Percentiles rank a stretch among this genome's conserved stretches.
phyloP scores from a whole-genome alignment of 129 eudicot species.

The carrot (Daucus carota) region DH1_v3.0 NC_030381.2:27956001-27956500 shows the following conservation, averaged over 20 bases:
- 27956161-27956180: too few relatives aligned
- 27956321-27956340: neutral
- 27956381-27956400: conserved; percentile 1
- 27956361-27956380: neutral
- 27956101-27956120: too few relatives aligned
- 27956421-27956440: neutral
- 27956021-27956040: too few relatives aligned
- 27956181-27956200: too few relatives aligned
- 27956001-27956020: too few relatives aligned
- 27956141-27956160: too few relatives aligned
- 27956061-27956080: too few relatives aligned
- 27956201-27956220: too few relatives aligned
- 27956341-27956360: neutral
- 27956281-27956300: neutral
- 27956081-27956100: too few relatives aligned
- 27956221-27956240: neutral
- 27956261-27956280: neutral
- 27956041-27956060: too few relatives aligned
- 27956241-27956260: neutral
- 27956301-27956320: neutral
- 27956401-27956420: neutral
- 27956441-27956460: neutral
- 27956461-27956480: neutral
- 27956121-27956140: too few relatives aligned
- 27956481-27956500: neutral